Evolutionary conservation across 2,329 filamentous ascomycete species (phyloP).

Genomic region (Fusarium citri): DNA sequence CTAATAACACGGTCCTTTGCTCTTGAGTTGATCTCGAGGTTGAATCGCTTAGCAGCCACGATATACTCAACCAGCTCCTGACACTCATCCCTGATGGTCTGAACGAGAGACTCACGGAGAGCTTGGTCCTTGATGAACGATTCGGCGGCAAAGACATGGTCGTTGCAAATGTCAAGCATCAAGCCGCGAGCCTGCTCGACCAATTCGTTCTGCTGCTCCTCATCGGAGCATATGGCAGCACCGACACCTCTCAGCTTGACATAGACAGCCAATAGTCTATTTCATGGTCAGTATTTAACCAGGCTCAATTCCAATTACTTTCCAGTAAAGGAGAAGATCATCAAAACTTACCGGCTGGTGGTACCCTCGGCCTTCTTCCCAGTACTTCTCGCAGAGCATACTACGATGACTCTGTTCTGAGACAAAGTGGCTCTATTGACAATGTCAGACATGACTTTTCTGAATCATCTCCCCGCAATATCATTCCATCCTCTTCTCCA

Average conservation of each 20-base stretch:
- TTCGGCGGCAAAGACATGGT: slow-evolving; percentile 81
- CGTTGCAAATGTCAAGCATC: slow-evolving; percentile 82
- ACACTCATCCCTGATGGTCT: slow-evolving; percentile 82
- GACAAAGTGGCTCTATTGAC: slow-evolving; percentile 61
- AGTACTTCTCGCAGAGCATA: slow-evolving; percentile 94
- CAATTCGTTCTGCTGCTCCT: slow-evolving; percentile 62
- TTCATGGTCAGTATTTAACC: neutral
- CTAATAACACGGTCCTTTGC: slow-evolving; percentile 91
- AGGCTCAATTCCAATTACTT: neutral
- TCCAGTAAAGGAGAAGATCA: neutral
- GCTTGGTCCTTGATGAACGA: slow-evolving; percentile 68
- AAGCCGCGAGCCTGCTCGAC: slow-evolving; percentile 76
- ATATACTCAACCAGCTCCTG: slow-evolving; percentile 81
- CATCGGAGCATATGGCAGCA: slow-evolving; percentile 63
- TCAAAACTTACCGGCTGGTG: slow-evolving; percentile 82
- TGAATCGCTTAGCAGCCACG: slow-evolving; percentile 71
- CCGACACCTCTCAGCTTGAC: slow-evolving; percentile 66
- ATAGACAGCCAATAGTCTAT: slow-evolving; percentile 69
- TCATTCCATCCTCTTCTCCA: neutral
- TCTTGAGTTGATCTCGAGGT: slow-evolving; percentile 80
- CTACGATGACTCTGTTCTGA: slow-evolving; percentile 83
- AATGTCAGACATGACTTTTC: slow-evolving; percentile 31
- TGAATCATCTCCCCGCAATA: slow-evolving; percentile 12
- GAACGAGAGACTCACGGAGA: slow-evolving; percentile 69
- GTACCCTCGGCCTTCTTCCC: slow-evolving; percentile 95